A percentile compares a stretch with the other conserved stretches of the same genome.
These are phyloP conservation scores for Ophiognomonia clavigignenti-juglandacearum DNA, from an alignment of 2,329 filamentous ascomycete genomes.

Conservation along the genomic window DNA sequence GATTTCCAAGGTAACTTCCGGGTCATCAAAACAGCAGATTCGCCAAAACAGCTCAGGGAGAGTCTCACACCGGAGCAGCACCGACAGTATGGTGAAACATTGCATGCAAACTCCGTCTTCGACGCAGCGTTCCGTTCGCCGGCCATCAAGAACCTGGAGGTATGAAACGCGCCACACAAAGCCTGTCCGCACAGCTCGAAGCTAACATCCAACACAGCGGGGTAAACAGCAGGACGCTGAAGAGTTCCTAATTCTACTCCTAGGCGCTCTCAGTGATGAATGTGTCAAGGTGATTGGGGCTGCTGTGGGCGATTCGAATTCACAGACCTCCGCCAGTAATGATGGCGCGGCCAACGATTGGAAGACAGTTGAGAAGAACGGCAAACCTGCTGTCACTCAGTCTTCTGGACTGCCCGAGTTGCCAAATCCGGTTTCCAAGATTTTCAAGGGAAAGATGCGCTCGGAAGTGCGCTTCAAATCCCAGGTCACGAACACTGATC, in stretches of 20 bases:
- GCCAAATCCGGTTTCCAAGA: constrained; percentile 84
- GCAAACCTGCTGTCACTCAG: constrained; percentile 79
- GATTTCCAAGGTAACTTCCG: constrained; percentile 94
- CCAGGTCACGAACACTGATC: constrained; percentile 85
- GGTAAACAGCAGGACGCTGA: constrained; percentile 98
- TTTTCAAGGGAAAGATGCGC: constrained; percentile 86
- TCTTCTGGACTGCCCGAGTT: constrained; percentile 70
- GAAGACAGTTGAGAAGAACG: constrained; percentile 91
- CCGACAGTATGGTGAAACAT: constrained; percentile 84
- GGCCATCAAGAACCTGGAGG: constrained; percentile 84
- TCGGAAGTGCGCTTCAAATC: constrained; percentile 85
- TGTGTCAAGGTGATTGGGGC: constrained; percentile 67
- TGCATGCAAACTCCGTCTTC: constrained; percentile 93
- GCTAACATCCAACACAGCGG: constrained; percentile 48
- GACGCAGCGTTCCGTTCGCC: constrained; percentile 76
- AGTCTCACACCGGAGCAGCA: constrained; percentile 77
- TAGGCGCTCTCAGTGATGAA: constrained; percentile 91
- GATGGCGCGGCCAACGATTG: constrained; percentile 55
- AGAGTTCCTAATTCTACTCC: constrained; percentile 88
- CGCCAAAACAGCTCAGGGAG: constrained; percentile 67
- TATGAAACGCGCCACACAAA: constrained; percentile 38
- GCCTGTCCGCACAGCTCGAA: not conserved
- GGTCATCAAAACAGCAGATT: constrained; percentile 72
- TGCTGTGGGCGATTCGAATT: not conserved
- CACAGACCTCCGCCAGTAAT: constrained; percentile 16